These are phyloP conservation scores for Alnus glutinosa DNA, from an alignment of 306 rosid species.

Conservation along the genomic window DNA sequence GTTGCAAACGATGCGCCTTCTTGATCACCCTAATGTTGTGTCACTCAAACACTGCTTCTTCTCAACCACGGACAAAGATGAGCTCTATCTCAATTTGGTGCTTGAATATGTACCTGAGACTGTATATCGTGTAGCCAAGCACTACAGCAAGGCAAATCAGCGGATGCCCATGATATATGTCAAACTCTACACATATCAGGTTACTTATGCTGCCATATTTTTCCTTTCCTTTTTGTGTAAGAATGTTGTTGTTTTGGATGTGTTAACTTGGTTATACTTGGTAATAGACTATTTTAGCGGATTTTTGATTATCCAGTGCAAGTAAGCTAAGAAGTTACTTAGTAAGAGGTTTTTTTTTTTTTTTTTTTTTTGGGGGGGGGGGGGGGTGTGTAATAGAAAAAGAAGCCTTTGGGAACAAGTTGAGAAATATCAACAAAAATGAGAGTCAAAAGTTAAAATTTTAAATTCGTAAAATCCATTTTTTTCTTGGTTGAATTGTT, in stretches of 20 bases:
- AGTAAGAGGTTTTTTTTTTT: background rate
- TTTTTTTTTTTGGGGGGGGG: background rate
- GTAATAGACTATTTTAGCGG: background rate
- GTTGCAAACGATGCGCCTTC: conserved; percentile 79
- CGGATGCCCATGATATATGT: conserved; percentile 74
- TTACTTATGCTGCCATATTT: conserved; percentile 5
- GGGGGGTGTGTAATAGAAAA: background rate
- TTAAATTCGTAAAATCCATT: no score
- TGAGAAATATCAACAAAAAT: background rate
- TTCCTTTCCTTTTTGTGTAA: background rate
- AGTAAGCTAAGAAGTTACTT: background rate
- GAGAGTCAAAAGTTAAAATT: no score
- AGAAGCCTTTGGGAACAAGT: background rate
- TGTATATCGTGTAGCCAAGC: conserved; percentile 63
- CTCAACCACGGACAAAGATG: conserved; percentile 68
- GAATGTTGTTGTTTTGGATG: background rate
- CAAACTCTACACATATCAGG: conserved; percentile 74
- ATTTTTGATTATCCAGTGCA: background rate
- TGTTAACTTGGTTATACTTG: background rate
- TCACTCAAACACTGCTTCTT: conserved; percentile 75
- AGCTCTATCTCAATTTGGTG: conserved; percentile 74
- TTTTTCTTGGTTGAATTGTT: no score
- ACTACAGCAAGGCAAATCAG: conserved; percentile 69
- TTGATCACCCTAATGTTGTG: conserved; percentile 71
- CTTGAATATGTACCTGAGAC: conserved; percentile 73